Percentiles rank a stretch among this genome's conserved stretches.
Conservation (phyloP, 352 stramenopile species). For the Paralagenidium karlingii region DNA sequence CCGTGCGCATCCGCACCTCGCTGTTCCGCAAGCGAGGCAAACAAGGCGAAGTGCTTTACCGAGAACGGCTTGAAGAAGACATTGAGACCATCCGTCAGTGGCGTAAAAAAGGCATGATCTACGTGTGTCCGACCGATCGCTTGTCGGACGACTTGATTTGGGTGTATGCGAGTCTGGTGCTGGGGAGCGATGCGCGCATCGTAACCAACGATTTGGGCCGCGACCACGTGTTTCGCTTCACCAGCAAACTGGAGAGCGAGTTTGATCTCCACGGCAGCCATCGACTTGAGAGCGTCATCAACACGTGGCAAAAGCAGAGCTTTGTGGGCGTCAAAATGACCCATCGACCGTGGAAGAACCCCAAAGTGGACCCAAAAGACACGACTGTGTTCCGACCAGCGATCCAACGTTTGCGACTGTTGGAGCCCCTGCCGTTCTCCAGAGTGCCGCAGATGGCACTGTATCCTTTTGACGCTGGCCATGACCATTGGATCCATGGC, state of each 20-base stretch:
- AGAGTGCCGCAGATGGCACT: constrained; percentile 48
- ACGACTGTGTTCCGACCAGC: constrained; percentile 10
- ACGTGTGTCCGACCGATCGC: constrained; percentile 75
- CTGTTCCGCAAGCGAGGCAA: constrained; percentile 27
- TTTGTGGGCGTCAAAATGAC: constrained; percentile 68
- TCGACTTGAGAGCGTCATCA: constrained; percentile 37
- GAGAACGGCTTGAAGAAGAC: constrained; percentile 33
- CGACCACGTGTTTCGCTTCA: constrained; percentile 80
- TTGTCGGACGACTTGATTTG: constrained; percentile 96
- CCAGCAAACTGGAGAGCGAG: constrained; percentile 1
- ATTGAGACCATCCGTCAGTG: constrained; percentile 57
- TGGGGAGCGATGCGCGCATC: constrained; percentile 52
- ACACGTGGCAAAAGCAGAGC: constrained; percentile 50
- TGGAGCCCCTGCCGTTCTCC: constrained; percentile 54
- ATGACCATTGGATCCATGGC: too few relatives aligned
- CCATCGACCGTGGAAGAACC: constrained; percentile 27
- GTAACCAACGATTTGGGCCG: constrained; percentile 97
- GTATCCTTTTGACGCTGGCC: too few relatives aligned
- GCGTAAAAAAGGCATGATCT: constrained; percentile 72
- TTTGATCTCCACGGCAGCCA: constrained; percentile 4
- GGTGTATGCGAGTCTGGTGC: constrained; percentile 88
- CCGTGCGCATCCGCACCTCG: constrained; percentile 41
- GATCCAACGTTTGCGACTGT: constrained; percentile 35
- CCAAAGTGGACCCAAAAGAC: constrained; percentile 13
- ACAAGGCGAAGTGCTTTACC: constrained; percentile 23